A percentile compares a stretch with the other conserved stretches of the same genome.
phyloP scores from a whole-genome alignment of 352 stramenopile genomes.

The Pythium phragmitis region DNA sequence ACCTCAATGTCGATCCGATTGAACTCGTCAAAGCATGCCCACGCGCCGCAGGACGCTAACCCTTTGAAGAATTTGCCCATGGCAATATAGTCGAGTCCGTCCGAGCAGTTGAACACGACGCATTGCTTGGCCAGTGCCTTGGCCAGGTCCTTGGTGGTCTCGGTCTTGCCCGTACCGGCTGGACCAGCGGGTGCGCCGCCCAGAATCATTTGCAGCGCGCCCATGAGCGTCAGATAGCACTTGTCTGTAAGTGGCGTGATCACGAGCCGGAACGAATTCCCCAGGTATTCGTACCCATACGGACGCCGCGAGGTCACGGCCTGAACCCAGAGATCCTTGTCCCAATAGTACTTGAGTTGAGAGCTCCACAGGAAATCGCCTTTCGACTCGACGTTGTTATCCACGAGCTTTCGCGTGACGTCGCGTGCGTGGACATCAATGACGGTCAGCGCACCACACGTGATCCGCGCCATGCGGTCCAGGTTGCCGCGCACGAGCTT shows the following conservation, averaged over 20 bases:
- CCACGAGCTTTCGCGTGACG: conserved; percentile 91
- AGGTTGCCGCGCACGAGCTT: conserved; percentile 90
- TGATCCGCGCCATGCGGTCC: conserved; percentile 84
- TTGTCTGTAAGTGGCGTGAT: conserved; percentile 97
- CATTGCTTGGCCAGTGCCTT: conserved; percentile 95
- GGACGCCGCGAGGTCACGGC: conserved; percentile 88
- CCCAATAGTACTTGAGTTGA: conserved; percentile 94
- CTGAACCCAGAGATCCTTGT: conserved; percentile 86
- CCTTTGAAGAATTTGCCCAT: conserved; percentile 96
- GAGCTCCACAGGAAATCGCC: conserved; percentile 88
- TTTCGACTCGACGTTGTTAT: conserved; percentile 87
- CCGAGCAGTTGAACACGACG: conserved; percentile 94
- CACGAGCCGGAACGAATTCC: conserved; percentile 94
- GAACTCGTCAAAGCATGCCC: conserved; percentile 91
- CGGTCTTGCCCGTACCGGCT: conserved; percentile 93
- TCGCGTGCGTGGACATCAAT: conserved; percentile 96
- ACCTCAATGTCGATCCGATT: conserved; percentile 91
- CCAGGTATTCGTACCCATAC: conserved; percentile 97
- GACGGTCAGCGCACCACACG: conserved; percentile 90
- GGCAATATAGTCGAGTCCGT: conserved; percentile 93
- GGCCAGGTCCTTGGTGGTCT: conserved; percentile 94
- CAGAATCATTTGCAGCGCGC: conserved; percentile 94
- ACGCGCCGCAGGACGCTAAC: conserved; percentile 91
- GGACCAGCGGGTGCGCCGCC: conserved; percentile 92
- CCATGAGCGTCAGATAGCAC: conserved; percentile 96